Conservation (phyloP, 345 rosid species). For the Sapria himalayana region DNA sequence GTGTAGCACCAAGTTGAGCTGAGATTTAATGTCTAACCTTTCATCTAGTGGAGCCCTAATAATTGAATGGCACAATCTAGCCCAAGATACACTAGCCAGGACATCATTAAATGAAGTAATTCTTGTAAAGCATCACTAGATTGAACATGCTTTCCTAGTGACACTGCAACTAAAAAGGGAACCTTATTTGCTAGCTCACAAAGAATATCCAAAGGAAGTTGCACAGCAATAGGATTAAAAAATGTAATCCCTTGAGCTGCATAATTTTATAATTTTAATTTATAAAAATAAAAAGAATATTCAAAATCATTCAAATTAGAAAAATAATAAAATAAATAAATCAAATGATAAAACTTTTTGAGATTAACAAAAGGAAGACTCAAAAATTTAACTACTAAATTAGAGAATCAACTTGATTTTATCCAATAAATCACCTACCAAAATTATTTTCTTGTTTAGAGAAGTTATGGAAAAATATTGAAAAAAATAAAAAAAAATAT, state of each 20-base stretch:
- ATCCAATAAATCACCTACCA: too few species aligned
- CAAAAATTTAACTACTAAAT: too few species aligned
- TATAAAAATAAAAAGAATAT: too few species aligned
- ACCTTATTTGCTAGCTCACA: conserved; percentile 71
- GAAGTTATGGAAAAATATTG: too few species aligned
- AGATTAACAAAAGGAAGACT: too few species aligned
- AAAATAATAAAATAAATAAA: too few species aligned
- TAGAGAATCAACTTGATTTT: too few species aligned
- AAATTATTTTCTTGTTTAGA: too few species aligned
- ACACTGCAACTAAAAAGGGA: conserved; percentile 90
- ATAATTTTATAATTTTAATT: too few species aligned
- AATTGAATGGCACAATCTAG: conserved; percentile 75
- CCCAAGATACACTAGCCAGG: conserved; percentile 89
- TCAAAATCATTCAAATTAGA: too few species aligned
- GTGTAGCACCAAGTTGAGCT: conserved; percentile 80
- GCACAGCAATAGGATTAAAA: conserved; percentile 96
- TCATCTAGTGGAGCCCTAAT: conserved; percentile 82
- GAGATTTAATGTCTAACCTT: conserved; percentile 85
- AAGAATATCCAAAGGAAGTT: conserved; percentile 83
- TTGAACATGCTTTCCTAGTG: conserved; percentile 69
- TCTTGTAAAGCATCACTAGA: conserved; percentile 95
- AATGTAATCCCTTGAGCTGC: conserved; percentile 81
- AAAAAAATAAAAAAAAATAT: too few species aligned
- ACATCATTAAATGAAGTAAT: conserved; percentile 96
- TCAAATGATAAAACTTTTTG: too few species aligned